Conservation (phyloP, 371 early-diverging fungal genomes). For the Syncephalastrum monosporum region DNA sequence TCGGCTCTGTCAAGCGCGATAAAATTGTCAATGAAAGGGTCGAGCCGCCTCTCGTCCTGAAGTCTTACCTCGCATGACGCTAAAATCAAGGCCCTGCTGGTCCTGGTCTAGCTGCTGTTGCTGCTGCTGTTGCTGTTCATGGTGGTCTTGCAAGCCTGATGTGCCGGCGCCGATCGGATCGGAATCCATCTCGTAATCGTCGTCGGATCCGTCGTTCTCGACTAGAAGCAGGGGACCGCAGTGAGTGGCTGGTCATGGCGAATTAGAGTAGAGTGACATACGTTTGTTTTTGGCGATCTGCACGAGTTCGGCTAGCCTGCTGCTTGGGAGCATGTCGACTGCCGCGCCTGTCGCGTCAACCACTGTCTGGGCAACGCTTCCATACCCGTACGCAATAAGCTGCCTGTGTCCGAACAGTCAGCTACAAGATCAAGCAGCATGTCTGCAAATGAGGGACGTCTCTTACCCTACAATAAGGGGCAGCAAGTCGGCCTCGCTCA, state of each 20-base stretch:
- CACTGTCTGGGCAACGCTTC: slow-evolving; percentile 58
- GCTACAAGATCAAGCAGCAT: neutral
- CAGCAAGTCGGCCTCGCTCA: slow-evolving; percentile 50
- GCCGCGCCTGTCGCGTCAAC: slow-evolving; percentile 59
- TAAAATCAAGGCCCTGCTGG: slow-evolving; percentile 27
- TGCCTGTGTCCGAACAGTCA: slow-evolving; percentile 40
- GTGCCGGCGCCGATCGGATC: slow-evolving; percentile 25
- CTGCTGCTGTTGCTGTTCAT: slow-evolving; percentile 6
- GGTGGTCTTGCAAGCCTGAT: slow-evolving; percentile 17
- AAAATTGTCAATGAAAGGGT: slow-evolving; percentile 1
- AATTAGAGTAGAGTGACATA: slow-evolving; percentile 11
- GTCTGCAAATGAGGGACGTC: neutral
- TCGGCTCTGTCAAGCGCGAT: slow-evolving; percentile 11
- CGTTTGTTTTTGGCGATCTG: slow-evolving; percentile 50
- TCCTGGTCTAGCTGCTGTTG: slow-evolving; percentile 16
- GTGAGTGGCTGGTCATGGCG: neutral
- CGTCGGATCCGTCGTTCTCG: slow-evolving; percentile 43
- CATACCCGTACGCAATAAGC: slow-evolving; percentile 64
- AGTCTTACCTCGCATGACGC: neutral
- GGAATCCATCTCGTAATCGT: slow-evolving; percentile 28
- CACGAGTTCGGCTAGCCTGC: slow-evolving; percentile 51
- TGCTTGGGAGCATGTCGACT: slow-evolving; percentile 49
- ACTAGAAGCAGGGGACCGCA: slow-evolving; percentile 11
- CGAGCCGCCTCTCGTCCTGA: slow-evolving; percentile 30
- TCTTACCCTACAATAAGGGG: slow-evolving; percentile 57